A percentile compares a stretch with the other conserved stretches of the same genome.
Conservation (phyloP, 2,329 filamentous ascomycete genomes). For the Penicillium vulpinum region DNA sequence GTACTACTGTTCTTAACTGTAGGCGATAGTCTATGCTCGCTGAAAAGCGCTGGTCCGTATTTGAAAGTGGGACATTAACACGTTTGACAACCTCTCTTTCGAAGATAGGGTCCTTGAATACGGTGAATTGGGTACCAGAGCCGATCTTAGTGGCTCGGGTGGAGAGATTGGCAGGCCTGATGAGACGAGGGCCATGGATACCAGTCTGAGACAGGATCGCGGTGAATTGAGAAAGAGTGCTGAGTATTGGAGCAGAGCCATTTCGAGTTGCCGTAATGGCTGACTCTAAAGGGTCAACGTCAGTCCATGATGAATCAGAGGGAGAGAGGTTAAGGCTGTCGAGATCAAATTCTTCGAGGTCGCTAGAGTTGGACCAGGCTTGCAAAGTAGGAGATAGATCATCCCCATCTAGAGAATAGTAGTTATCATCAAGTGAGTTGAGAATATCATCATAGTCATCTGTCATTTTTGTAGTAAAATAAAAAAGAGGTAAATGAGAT, state of each 20-base stretch:
- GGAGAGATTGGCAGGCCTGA: slow-evolving; percentile 24
- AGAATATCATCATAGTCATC: slow-evolving; percentile 16
- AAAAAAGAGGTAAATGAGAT: too few relatives aligned
- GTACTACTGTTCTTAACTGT: slow-evolving; percentile 25
- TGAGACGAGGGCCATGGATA: slow-evolving; percentile 26
- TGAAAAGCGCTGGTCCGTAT: slow-evolving; percentile 21
- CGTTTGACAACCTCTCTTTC: slow-evolving; percentile 30
- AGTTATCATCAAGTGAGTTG: slow-evolving; percentile 8
- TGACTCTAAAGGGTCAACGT: slow-evolving; percentile 27
- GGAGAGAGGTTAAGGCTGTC: slow-evolving; percentile 7
- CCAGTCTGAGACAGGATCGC: slow-evolving; percentile 29
- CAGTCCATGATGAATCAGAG: slow-evolving; percentile 11
- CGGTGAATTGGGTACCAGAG: slow-evolving; percentile 28
- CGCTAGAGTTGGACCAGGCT: slow-evolving; percentile 2
- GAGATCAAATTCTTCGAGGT: slow-evolving; percentile 12
- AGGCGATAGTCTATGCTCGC: slow-evolving; percentile 25
- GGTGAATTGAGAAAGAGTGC: slow-evolving; percentile 29
- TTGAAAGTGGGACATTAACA: slow-evolving; percentile 28
- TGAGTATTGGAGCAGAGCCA: slow-evolving; percentile 25
- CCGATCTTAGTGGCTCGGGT: slow-evolving; percentile 27
- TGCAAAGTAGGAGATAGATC: background rate
- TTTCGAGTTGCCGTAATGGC: slow-evolving; percentile 29
- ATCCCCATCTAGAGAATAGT: slow-evolving; percentile 5
- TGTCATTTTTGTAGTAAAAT: background rate
- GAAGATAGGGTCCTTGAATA: slow-evolving; percentile 25